Evolutionary conservation across 2,329 filamentous ascomycete genomes (phyloP).

Genomic region (Karstenula rhodostoma): DNA sequence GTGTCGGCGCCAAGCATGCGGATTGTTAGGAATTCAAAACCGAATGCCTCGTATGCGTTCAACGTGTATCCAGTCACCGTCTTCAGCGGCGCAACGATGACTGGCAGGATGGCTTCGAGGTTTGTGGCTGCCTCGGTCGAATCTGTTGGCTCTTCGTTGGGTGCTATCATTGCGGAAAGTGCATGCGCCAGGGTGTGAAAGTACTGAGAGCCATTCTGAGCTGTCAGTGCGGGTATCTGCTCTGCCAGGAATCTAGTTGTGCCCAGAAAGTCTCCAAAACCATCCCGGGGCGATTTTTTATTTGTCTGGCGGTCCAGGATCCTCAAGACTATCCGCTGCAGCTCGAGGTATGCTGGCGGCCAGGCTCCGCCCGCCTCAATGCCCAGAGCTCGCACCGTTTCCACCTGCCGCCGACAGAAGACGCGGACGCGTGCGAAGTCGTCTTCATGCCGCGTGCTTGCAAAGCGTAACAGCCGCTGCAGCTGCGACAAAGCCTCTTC

Average conservation of each 20-base stretch:
- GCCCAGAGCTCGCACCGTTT: conserved; percentile 34
- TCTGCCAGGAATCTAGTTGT: conserved; percentile 41
- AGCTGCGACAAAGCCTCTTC: conserved; percentile 52
- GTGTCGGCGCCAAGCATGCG: conserved; percentile 44
- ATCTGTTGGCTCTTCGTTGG: conserved; percentile 12
- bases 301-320: conserved; percentile 38
- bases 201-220: conserved; percentile 41
- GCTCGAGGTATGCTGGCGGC: conserved; percentile 52
- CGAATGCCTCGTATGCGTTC: conserved; percentile 50
- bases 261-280: conserved; percentile 23
- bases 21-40: conserved; percentile 54
- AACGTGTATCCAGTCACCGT: conserved; percentile 45
- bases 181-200: conserved; percentile 42
- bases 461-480: conserved; percentile 55
- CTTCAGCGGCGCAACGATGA: conserved; percentile 40
- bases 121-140: conserved; percentile 4
- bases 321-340: conserved; percentile 51
- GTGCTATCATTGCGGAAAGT: conserved; percentile 24
- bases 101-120: conserved; percentile 29
- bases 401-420: conserved; percentile 50
- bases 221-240: conserved; percentile 45
- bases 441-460: conserved; percentile 43
- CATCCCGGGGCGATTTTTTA: conserved; percentile 19
- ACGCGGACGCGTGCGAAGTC: conserved; percentile 53
- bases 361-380: conserved; percentile 43